phyloP scores from a whole-genome alignment of 2,329 filamentous ascomycete genomes.

The Trichophyton equinum region DNA sequence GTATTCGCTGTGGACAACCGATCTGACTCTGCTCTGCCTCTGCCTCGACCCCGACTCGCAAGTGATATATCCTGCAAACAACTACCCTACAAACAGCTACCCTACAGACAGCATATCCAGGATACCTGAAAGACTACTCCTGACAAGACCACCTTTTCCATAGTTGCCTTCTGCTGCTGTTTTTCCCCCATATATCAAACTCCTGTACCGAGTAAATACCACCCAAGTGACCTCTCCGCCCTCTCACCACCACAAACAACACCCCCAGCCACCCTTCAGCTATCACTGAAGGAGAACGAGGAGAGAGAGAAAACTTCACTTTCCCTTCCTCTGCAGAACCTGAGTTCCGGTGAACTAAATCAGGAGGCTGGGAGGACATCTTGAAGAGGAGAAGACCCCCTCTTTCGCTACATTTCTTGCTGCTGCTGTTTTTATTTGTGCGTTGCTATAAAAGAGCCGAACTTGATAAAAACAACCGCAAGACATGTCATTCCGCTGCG shows the following conservation, averaged over 20 bases:
- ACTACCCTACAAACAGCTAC: not conserved
- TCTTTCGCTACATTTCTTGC: not conserved
- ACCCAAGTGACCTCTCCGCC: not conserved
- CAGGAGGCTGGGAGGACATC: not conserved
- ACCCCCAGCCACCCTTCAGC: not conserved
- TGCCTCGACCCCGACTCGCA: not conserved
- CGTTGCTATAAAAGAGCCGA: not conserved
- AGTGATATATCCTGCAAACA: not conserved
- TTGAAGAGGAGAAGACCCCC: not conserved
- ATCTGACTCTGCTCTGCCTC: not conserved
- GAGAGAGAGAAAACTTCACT: not conserved
- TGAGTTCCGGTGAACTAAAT: not conserved
- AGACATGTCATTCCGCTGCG: constrained; percentile 1
- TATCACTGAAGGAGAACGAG: not conserved
- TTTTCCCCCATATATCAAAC: not conserved
- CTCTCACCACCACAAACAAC: too few species aligned
- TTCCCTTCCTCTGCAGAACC: not conserved
- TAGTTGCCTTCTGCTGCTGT: not conserved
- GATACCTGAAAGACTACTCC: not conserved
- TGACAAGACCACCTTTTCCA: not conserved
- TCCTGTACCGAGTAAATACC: not conserved
- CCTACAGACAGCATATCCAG: not conserved
- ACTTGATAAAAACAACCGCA: not conserved
- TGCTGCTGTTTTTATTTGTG: not conserved
- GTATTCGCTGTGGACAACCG: not conserved